Conservation (phyloP, 2,329 filamentous ascomycete genomes). For the Diaporthe ilicicola region DNA sequence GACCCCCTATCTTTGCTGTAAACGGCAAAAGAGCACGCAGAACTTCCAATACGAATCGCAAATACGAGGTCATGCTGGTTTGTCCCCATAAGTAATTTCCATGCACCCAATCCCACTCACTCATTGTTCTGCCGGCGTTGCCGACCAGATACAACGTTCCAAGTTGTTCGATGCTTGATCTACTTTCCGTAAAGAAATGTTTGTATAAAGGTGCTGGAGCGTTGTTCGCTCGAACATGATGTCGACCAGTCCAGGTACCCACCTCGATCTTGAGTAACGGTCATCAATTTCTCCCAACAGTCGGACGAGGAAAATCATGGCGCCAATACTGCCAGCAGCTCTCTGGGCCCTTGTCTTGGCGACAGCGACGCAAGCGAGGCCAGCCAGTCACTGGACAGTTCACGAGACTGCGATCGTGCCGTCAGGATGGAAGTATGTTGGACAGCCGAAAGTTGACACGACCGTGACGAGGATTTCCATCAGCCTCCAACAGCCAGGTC, state of each 20-base stretch:
- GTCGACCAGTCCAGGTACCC: not conserved
- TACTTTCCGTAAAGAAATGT: not conserved
- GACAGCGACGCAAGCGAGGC: conserved; percentile 5
- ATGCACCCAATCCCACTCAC: not conserved
- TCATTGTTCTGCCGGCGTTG: not conserved
- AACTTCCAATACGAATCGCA: conserved; percentile 5
- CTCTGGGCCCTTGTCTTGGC: conserved; percentile 13
- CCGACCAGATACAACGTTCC: not conserved
- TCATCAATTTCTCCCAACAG: not conserved
- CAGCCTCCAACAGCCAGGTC: conserved; percentile 1
- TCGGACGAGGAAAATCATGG: not conserved
- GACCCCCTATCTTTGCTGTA: not conserved
- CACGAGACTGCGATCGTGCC: not conserved
- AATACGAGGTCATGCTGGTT: not conserved
- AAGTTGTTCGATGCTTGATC: not conserved
- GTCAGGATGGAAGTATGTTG: not conserved
- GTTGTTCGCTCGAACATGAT: not conserved
- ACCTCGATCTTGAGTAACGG: not conserved
- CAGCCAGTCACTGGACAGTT: not conserved
- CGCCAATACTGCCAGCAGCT: not conserved
- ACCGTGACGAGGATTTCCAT: not conserved
- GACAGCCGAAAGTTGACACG: not conserved
- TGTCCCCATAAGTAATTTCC: conserved; percentile 4
- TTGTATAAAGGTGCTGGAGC: not conserved
- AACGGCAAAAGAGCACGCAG: not conserved